Conservation (phyloP, 1,284 basidiomycete genomes). For the Earliella scabrosa region DNA sequence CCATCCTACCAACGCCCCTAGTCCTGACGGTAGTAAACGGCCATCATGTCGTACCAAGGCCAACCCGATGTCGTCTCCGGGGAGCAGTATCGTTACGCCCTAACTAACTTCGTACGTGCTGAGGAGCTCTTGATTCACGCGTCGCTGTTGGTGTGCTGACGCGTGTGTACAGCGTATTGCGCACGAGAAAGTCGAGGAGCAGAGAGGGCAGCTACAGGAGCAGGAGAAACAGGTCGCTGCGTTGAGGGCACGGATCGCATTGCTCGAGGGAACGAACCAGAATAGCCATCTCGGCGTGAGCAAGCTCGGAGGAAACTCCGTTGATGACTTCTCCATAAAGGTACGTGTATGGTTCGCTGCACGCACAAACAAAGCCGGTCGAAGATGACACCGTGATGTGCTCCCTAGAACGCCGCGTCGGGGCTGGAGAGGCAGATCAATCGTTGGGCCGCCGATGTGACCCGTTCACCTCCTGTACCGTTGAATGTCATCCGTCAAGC, state of each 20-base stretch:
- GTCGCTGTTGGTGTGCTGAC: not conserved
- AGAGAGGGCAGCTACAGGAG: slow-evolving; percentile 75
- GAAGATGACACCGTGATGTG: not conserved
- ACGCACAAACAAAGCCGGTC: no score
- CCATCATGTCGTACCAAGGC: slow-evolving; percentile 12
- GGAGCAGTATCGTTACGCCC: slow-evolving; percentile 78
- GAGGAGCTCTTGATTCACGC: not conserved
- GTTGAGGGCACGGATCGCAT: slow-evolving; percentile 67
- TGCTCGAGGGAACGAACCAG: slow-evolving; percentile 65
- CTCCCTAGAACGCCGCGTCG: slow-evolving; percentile 68
- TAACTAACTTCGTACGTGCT: slow-evolving; percentile 74
- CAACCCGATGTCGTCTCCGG: slow-evolving; percentile 61
- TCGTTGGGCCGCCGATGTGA: slow-evolving; percentile 78
- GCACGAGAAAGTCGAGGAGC: slow-evolving; percentile 84
- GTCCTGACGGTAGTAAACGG: no score
- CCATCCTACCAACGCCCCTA: not conserved
- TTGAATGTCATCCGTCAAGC: slow-evolving; percentile 62
- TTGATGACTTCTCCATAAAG: slow-evolving; percentile 86
- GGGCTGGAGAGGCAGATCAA: slow-evolving; percentile 80
- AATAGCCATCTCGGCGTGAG: slow-evolving; percentile 35
- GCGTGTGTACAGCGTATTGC: slow-evolving; percentile 65
- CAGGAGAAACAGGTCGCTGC: slow-evolving; percentile 81
- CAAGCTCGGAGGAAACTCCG: slow-evolving; percentile 58
- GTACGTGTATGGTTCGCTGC: slow-evolving; percentile 40
- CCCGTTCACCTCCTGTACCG: slow-evolving; percentile 58